Base-by-base conservation (phyloP, 768 basidiomycete species). In the Macrolepiota dolichaula region DNA sequence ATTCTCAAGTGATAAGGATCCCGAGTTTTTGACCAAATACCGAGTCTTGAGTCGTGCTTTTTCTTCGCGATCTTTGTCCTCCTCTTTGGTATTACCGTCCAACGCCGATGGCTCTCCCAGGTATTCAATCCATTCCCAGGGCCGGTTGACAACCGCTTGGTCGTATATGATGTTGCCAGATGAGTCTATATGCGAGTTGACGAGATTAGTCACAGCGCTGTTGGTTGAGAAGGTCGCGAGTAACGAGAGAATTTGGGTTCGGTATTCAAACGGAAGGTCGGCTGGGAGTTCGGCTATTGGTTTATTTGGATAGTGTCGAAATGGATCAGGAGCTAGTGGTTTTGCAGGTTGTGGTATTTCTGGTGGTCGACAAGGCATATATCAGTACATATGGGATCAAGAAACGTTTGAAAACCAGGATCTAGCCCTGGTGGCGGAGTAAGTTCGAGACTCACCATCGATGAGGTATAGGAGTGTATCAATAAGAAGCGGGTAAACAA, bases 61-160 rank as follows among this genome's bases (percentile, higher is more conserved):
- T 29, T 76, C 76, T 27, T 77, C 77, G 38, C 79, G 78, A 22
- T 79, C 77, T 19, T 66, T 68, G 55, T 77, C 76, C 27, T 72
- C 71, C 25, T 79, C 73, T 35, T 76, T 75, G 10, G 81, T 80
- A 32, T 77, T 80, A 10, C 77, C 69, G 27, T 82, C 81, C 3
- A 76, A 64, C 11, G 74, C 67, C 7, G 77, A 61, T 2, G 79
- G 76, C 55, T 89, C 87, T 9, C 90, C 90, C 2, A 92, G 67
- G 68, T 88, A 84, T 71, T 94, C 91, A 6, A 87, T 84, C 91
- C 91, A 93, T 70, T 94, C 91, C 91, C 91, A 94, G 3, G 92
- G 89, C 35, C 85, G 82, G 71, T 92, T 90, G 59, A 83, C 76
- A 17, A 92, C 87, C 1, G 82, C 79, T 3, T 73, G 68, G 19